A percentile compares a stretch with the other conserved stretches of the same genome.
Conservation (phyloP, 75 land plant genomes). For the Selaginella tamariscina region DNA sequence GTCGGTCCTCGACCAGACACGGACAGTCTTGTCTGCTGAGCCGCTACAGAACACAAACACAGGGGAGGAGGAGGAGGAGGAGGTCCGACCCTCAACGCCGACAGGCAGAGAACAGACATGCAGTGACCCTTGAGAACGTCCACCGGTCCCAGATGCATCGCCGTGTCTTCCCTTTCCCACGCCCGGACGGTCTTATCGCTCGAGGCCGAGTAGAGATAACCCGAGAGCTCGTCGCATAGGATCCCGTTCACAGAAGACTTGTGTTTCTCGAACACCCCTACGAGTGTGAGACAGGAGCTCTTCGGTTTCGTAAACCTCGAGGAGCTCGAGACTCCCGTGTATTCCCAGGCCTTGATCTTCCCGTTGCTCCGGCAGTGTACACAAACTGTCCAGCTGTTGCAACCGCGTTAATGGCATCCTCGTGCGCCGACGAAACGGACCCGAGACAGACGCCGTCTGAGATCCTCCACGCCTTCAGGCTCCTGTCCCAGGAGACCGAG, state of each 20-base stretch:
- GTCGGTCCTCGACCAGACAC: neutral
- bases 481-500: neutral
- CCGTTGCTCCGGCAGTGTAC: neutral
- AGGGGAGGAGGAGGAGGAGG: too few species aligned
- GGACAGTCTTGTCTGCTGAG: neutral
- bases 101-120: neutral
- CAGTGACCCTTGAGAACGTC: neutral
- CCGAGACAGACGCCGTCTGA: neutral
- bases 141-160: neutral
- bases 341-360: neutral
- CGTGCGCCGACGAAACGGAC: neutral
- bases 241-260: neutral
- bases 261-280: neutral
- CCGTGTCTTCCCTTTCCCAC: neutral
- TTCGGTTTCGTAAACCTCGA: neutral
- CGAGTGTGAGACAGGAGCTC: neutral
- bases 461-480: neutral
- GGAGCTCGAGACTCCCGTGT: neutral
- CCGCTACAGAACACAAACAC: neutral
- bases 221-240: neutral
- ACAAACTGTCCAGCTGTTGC: neutral
- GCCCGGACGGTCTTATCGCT: neutral
- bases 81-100: neutral
- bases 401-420: neutral
- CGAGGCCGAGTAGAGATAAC: neutral